These are phyloP conservation scores for Clarireedia sp. DNA, from an alignment of 2,329 filamentous ascomycete species.

Conservation along the genomic window DNA sequence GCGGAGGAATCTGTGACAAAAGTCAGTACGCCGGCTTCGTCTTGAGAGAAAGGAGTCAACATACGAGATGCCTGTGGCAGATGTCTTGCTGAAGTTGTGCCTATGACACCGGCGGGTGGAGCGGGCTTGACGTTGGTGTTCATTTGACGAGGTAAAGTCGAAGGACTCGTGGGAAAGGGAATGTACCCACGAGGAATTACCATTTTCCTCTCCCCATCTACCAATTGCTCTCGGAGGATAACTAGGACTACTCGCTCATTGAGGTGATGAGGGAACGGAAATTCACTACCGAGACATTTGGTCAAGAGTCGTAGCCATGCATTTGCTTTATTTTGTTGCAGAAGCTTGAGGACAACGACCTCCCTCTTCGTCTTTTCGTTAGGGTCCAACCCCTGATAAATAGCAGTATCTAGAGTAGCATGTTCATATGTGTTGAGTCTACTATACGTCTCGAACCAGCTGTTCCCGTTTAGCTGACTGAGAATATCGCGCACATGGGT, in stretches of 20 bases:
- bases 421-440: constrained; percentile 15
- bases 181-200: background rate
- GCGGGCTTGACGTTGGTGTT: background rate
- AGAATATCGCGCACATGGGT: constrained; percentile 26
- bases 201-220: constrained; percentile 13
- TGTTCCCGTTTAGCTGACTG: constrained; percentile 19
- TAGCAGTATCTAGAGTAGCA: constrained; percentile 7
- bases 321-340: constrained; percentile 17
- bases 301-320: constrained; percentile 18
- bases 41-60: no score
- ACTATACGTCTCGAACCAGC: constrained; percentile 24
- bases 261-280: background rate
- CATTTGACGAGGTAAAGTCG: background rate
- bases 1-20: background rate
- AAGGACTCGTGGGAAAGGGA: background rate
- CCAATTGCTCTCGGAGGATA: constrained; percentile 21
- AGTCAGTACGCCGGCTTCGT: background rate
- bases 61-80: no score
- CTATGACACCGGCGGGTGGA: background rate
- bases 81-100: no score
- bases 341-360: constrained; percentile 21
- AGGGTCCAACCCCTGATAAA: constrained; percentile 3
- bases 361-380: constrained; percentile 13
- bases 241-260: constrained; percentile 18
- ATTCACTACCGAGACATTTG: constrained; percentile 1